phyloP scores from a whole-genome alignment of 768 basidiomycete species.

The Roridomyces roridus region DNA sequence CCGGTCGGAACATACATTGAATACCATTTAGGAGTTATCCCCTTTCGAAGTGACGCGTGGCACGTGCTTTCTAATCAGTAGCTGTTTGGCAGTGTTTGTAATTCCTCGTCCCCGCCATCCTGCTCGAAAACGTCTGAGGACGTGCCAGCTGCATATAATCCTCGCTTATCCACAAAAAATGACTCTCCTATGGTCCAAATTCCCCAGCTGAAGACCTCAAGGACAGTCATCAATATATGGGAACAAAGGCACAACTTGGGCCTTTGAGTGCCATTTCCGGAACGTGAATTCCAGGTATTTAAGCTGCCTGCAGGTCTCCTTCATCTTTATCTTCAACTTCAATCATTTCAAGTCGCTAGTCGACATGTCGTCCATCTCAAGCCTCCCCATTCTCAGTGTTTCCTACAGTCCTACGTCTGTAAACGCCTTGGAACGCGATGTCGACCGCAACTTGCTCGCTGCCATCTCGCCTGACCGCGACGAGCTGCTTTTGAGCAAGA shows the following conservation, averaged over 20 bases:
- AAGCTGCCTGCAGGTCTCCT: conserved; percentile 4
- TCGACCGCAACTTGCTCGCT: conserved; percentile 33
- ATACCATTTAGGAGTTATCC: no score
- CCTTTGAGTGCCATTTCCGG: conserved; percentile 7
- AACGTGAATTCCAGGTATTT: background rate
- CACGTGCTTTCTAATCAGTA: no score
- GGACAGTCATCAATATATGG: no score
- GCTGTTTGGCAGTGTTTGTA: no score
- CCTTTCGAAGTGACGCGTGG: no score
- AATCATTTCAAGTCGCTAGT: conserved; percentile 13
- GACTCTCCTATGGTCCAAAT: no score
- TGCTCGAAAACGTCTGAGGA: no score
- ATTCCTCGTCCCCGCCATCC: no score
- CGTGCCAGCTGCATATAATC: no score
- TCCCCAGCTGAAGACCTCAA: no score
- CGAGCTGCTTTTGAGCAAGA: conserved; percentile 31
- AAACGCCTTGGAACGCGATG: conserved; percentile 33
- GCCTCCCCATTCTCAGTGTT: conserved; percentile 28
- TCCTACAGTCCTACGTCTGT: conserved; percentile 18
- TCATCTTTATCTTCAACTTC: conserved; percentile 11
- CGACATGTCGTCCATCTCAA: conserved; percentile 14
- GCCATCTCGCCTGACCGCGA: conserved; percentile 44
- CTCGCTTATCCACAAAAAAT: no score
- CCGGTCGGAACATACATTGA: no score
- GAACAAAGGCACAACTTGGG: background rate